Conservation (phyloP, 2,329 filamentous ascomycete species). For the Cladophialophora psammophila region DNA sequence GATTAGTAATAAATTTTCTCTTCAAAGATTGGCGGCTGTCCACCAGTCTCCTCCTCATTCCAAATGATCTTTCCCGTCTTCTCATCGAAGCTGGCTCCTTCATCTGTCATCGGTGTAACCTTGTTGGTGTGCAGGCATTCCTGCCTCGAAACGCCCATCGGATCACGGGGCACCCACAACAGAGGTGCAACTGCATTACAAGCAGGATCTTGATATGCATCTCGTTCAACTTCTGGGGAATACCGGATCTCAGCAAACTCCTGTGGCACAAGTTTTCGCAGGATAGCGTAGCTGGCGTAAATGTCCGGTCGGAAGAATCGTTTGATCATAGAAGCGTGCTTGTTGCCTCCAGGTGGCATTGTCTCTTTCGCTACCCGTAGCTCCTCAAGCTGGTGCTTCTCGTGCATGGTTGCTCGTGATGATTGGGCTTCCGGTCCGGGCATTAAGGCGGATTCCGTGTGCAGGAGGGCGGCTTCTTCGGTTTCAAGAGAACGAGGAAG, state of each 20-base stretch:
- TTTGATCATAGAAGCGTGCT: constrained; percentile 40
- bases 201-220: constrained; percentile 78
- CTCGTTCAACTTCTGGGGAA: constrained; percentile 64
- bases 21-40: constrained; percentile 65
- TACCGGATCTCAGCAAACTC: constrained; percentile 66
- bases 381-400: constrained; percentile 37
- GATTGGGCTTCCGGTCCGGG: constrained; percentile 3
- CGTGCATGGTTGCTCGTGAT: constrained; percentile 28
- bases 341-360: constrained; percentile 14
- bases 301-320: constrained; percentile 78
- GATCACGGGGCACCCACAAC: constrained; percentile 85
- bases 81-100: constrained; percentile 73
- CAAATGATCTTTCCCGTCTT: constrained; percentile 69
- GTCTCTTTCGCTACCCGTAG: constrained; percentile 34
- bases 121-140: constrained; percentile 76
- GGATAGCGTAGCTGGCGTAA: constrained; percentile 73
- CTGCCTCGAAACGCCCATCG: constrained; percentile 75
- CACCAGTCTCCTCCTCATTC: constrained; percentile 59
- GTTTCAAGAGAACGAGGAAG: constrained; percentile 76
- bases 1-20: constrained; percentile 62
- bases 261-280: constrained; percentile 73
- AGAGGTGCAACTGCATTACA: constrained; percentile 69
- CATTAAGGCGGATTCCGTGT: constrained; percentile 20
- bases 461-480: constrained; percentile 59
- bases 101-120: constrained; percentile 81